phyloP scores from a whole-genome alignment of 805 yeast genomes.

The Suhomyces kilbournensis region DNA sequence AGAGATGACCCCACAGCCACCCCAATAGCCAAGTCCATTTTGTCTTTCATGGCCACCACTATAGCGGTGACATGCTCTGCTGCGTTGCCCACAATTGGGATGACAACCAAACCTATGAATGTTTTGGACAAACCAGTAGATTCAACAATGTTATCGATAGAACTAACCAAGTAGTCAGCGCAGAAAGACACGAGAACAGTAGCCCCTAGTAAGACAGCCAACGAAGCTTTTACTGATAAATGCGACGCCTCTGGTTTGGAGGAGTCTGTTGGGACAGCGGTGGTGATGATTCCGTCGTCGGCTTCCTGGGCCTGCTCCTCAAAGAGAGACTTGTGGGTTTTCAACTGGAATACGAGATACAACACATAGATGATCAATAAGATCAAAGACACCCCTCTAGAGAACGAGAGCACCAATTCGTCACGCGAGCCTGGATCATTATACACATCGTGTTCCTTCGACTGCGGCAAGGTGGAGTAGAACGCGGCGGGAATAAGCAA shows the following conservation, averaged over 20 bases:
- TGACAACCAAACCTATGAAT: conserved; percentile 86
- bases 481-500: conserved; percentile 94
- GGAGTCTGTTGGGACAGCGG: conserved; percentile 22
- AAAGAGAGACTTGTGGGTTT: conserved; percentile 77
- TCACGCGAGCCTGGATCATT: conserved; percentile 41
- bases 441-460: conserved; percentile 36
- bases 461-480: conserved; percentile 67
- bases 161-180: conserved; percentile 91
- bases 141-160: conserved; percentile 85
- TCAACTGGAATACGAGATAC: conserved; percentile 82
- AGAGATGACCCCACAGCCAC: conserved; percentile 95
- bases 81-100: conserved; percentile 97
- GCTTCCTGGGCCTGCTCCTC: conserved; percentile 44
- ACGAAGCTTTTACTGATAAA: conserved; percentile 52
- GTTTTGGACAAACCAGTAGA: conserved; percentile 88
- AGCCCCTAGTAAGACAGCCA: conserved; percentile 54
- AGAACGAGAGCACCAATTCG: conserved; percentile 61
- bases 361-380: conserved; percentile 73
- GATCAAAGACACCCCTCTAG: conserved; percentile 83
- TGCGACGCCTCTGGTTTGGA: conserved; percentile 27
- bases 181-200: conserved; percentile 82
- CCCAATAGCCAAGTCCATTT: conserved; percentile 96
- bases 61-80: conserved; percentile 98
- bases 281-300: conserved; percentile 38
- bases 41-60: conserved; percentile 89